These are phyloP conservation scores for Leptographium procerum DNA, from an alignment of 2,329 filamentous ascomycete species.

Conservation along the genomic window DNA sequence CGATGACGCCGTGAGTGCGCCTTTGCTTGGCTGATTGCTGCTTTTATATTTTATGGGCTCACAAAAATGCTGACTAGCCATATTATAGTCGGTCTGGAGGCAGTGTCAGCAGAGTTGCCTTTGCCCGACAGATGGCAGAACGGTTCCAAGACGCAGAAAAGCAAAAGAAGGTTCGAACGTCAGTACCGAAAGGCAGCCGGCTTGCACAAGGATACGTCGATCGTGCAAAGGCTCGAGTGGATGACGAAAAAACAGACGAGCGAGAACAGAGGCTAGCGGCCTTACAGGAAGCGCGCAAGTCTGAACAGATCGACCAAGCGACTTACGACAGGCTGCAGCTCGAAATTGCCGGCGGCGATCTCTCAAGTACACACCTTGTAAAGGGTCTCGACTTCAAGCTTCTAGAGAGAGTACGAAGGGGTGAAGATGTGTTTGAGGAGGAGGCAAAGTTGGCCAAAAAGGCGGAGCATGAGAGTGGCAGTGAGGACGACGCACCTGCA, in stretches of 20 bases:
- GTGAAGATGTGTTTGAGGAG: conserved; percentile 49
- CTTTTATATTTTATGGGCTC: neutral
- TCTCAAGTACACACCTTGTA: conserved; percentile 72
- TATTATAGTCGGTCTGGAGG: conserved; percentile 51
- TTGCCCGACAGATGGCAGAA: conserved; percentile 75
- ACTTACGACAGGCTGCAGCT: conserved; percentile 66
- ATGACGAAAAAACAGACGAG: conserved; percentile 38
- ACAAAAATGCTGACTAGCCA: neutral
- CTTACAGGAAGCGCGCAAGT: conserved; percentile 69
- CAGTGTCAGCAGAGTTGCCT: conserved; percentile 48
- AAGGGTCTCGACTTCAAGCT: conserved; percentile 86
- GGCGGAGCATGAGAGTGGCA: conserved; percentile 20
- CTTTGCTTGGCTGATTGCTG: neutral
- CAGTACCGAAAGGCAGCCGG: conserved; percentile 72
- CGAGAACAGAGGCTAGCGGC: conserved; percentile 59
- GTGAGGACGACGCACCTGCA: conserved; percentile 18
- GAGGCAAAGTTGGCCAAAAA: conserved; percentile 18
- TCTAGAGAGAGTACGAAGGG: conserved; percentile 54
- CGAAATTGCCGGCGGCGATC: conserved; percentile 73
- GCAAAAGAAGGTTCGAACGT: conserved; percentile 65
- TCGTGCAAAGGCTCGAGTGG: conserved; percentile 47
- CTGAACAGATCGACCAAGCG: conserved; percentile 69
- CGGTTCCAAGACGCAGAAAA: conserved; percentile 44
- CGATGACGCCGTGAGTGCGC: conserved; percentile 79
- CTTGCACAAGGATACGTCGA: conserved; percentile 75